phyloP scores from a whole-genome alignment of 257 asterid genomes.

The Nicotiana tabacum region DNA sequence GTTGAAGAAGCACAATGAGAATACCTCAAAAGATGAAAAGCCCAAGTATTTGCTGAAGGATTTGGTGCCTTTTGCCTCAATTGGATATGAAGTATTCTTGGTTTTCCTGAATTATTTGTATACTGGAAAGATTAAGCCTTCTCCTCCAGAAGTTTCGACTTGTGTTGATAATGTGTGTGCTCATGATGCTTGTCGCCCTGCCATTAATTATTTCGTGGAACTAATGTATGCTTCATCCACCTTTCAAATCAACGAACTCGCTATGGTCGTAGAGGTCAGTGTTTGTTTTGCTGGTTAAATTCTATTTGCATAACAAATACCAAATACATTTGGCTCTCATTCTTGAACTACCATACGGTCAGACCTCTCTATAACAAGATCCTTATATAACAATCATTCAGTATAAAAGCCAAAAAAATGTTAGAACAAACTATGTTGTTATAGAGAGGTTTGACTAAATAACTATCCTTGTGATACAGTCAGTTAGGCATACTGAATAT shows the following conservation, averaged over 20 bases:
- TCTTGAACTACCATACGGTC: not conserved
- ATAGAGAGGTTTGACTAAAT: too few relatives aligned
- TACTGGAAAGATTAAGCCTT: conserved; percentile 58
- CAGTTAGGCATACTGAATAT: not conserved
- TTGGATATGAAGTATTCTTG: conserved; percentile 56
- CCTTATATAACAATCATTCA: too few relatives aligned
- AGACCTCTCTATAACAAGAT: too few relatives aligned
- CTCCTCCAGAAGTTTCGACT: conserved; percentile 66
- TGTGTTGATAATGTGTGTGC: conserved; percentile 75
- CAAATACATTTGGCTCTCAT: not conserved
- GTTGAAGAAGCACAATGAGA: conserved; percentile 28
- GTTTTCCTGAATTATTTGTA: conserved; percentile 51
- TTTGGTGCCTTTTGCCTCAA: conserved; percentile 42
- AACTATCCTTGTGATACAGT: not conserved
- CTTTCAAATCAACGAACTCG: conserved; percentile 78
- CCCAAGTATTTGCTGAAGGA: conserved; percentile 51
- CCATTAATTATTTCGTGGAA: conserved; percentile 66
- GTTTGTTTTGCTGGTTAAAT: not conserved
- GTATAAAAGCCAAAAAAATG: too few relatives aligned
- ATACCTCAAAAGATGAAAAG: conserved; percentile 37
- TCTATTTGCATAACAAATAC: not conserved
- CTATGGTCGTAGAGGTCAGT: conserved; percentile 61
- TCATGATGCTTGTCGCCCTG: conserved; percentile 85
- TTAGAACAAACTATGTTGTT: too few relatives aligned
- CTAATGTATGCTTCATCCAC: conserved; percentile 81